Percentiles rank a stretch among this genome's conserved stretches.
phyloP scores from a whole-genome alignment of 495 filamentous ascomycete species.

The Penicillium parvum region DNA sequence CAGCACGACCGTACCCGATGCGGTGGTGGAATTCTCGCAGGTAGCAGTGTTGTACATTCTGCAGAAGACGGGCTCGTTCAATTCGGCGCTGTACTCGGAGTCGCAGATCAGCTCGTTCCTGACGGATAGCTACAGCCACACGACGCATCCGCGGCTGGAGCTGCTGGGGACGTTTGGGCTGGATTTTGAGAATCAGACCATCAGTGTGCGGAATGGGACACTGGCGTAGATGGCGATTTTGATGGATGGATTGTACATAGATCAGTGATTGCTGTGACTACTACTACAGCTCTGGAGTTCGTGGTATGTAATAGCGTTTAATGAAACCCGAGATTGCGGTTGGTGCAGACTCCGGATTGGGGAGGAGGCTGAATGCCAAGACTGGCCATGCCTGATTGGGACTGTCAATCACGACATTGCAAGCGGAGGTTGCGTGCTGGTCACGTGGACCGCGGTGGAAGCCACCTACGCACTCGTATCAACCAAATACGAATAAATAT shows the following conservation, averaged over 20 bases:
- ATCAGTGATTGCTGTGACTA: too few species aligned
- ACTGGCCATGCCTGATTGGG: constrained; percentile 5
- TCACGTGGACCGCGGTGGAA: constrained; percentile 11
- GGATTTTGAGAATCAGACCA: constrained; percentile 41
- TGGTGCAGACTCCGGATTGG: too few species aligned
- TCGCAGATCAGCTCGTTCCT: constrained; percentile 36
- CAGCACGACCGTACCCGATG: constrained; percentile 18
- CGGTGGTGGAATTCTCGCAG: constrained; percentile 42
- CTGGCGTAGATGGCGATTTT: constrained; percentile 6
- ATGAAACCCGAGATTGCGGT: too few species aligned
- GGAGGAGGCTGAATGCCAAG: constrained; percentile 5
- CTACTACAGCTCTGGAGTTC: too few species aligned
- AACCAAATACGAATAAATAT: not conserved
- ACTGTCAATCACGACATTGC: constrained; percentile 19
- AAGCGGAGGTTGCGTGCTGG: constrained; percentile 24
- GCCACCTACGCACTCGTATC: not conserved
- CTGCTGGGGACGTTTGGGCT: constrained; percentile 33
- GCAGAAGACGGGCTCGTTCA: constrained; percentile 41
- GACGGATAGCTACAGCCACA: constrained; percentile 17
- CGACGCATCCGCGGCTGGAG: constrained; percentile 16
- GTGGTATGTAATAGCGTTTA: too few species aligned
- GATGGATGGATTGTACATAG: too few species aligned
- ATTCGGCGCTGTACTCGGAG: constrained; percentile 30
- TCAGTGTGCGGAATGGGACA: constrained; percentile 40
- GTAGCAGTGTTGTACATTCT: constrained; percentile 49